Evolutionary conservation across 257 asterid genomes (phyloP).

Genomic region (Cynanchum wilfordii): DNA sequence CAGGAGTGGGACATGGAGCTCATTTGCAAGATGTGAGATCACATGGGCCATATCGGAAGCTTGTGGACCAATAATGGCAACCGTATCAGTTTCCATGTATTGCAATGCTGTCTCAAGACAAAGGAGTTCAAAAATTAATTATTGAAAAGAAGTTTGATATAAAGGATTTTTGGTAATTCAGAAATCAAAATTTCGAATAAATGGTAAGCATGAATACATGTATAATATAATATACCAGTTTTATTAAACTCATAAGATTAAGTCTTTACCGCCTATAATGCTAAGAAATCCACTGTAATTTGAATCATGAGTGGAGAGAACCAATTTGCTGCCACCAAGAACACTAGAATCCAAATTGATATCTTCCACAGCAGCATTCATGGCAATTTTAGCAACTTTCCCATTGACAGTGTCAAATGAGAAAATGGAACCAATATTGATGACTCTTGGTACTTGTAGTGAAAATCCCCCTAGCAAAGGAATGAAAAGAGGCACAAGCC

Average conservation of each 20-base stretch:
- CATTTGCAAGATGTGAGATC: conserved; percentile 72
- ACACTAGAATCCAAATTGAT: conserved; percentile 55
- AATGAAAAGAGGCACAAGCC: not conserved
- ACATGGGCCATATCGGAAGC: conserved; percentile 71
- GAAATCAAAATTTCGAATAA: not conserved
- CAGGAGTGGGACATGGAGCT: conserved; percentile 79
- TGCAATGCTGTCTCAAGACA: conserved; percentile 45
- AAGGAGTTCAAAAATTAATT: not conserved
- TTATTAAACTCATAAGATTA: not conserved
- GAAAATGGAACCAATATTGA: conserved; percentile 68
- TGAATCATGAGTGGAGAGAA: conserved; percentile 50
- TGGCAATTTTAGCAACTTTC: conserved; percentile 62
- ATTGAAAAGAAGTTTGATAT: not conserved
- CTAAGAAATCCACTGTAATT: conserved; percentile 67
- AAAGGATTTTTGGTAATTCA: not conserved
- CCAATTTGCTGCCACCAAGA: conserved; percentile 51
- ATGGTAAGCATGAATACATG: not conserved
- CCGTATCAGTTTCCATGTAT: conserved; percentile 63
- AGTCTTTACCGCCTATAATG: conserved; percentile 60
- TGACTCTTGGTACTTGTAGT: conserved; percentile 11
- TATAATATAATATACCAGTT: not conserved
- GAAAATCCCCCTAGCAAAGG: not conserved
- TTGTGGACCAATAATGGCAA: conserved; percentile 88
- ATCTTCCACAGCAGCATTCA: conserved; percentile 77
- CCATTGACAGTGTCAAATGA: conserved; percentile 54